Evolutionary conservation across 202 grass and related monocot genomes (phyloP), one percentile per base, ranked within the genome.

Genomic region (Carex arenaria): DNA sequence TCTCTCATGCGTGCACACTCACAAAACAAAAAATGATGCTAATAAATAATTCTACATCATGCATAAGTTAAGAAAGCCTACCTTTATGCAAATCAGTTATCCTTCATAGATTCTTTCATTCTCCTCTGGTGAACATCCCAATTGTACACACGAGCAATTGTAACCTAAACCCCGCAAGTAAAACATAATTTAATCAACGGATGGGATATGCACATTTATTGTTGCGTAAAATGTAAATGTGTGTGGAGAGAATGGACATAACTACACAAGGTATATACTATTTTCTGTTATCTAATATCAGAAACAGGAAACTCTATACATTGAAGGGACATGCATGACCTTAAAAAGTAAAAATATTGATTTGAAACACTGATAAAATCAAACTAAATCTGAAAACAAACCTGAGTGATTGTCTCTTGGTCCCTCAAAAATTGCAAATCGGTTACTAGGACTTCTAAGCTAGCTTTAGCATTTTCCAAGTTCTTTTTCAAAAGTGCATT

Each of bases 71-170:
- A 78, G 30, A 7, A 17, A 78, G 23, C 15, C 26, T 38, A 78
- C 73, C 70, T 51, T 72, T 5, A 72, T 72, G 64, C n/a, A 12
- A 55, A 93, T 93, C 78, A 92, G 36, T 83, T 82, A 83, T 95
- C 92, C 57, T 90, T 90, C 19, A 65, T 10, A 78, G 73, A 81
- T 68, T 94, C 91, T 77, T 94, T 99, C 77, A 72, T 94, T 89
- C 93, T 94, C 85, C 96, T 82, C 72, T 99, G 96, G 84, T 96
- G 96, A 79, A 99, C 96, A 57, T 99, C 96, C 96, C 96, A 99
- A 74, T 99, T 99, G 84, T 95, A 99, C 30, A 99, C 90, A 8
- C 96, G 88, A 47, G 96, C 96, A 49, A 94, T 92, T 28, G 93
- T 99, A 73, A 99, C 96, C 96, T 98, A 87, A 18, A 0, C 18